Evolutionary conservation across 805 yeast species (phyloP).

Genomic region (Candida krabiensis): DNA sequence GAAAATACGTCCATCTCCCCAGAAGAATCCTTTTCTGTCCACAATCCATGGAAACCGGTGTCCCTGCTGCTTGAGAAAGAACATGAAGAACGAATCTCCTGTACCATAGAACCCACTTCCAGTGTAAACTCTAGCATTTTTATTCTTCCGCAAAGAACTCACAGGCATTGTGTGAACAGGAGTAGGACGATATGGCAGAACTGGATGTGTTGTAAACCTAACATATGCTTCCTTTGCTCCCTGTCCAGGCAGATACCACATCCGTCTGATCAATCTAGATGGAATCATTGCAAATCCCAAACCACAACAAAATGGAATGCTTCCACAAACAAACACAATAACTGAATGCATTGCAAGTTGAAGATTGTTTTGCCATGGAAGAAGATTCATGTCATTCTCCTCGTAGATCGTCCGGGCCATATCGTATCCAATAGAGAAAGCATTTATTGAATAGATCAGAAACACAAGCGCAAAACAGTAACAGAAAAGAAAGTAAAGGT

Average conservation of each 20-base stretch:
- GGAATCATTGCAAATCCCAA: constrained; percentile 54
- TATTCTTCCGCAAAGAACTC: constrained; percentile 51
- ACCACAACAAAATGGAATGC: constrained; percentile 43
- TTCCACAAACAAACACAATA: constrained; percentile 39
- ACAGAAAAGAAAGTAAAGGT: constrained; percentile 68
- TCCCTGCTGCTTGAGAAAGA: constrained; percentile 62
- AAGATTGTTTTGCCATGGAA: constrained; percentile 23
- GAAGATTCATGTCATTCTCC: constrained; percentile 32
- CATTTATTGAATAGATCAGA: constrained; percentile 63
- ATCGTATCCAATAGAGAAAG: constrained; percentile 31
- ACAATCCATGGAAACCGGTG: constrained; percentile 67
- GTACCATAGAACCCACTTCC: constrained; percentile 90
- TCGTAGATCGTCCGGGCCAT: constrained; percentile 27
- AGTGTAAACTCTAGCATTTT: constrained; percentile 71
- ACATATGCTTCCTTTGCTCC: constrained; percentile 45
- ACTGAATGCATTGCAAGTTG: constrained; percentile 27
- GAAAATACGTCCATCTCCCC: constrained; percentile 89
- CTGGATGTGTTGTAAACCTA: constrained; percentile 71
- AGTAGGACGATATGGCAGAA: constrained; percentile 72
- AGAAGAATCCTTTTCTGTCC: constrained; percentile 84
- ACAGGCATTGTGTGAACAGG: constrained; percentile 73
- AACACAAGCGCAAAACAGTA: constrained; percentile 68
- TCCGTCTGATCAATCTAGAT: constrained; percentile 67
- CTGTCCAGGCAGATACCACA: constrained; percentile 71
- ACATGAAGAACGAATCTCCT: constrained; percentile 71